Evolutionary conservation across 2,329 filamentous ascomycete species (phyloP).

Genomic region (Pseudogymnoascus sp.): DNA sequence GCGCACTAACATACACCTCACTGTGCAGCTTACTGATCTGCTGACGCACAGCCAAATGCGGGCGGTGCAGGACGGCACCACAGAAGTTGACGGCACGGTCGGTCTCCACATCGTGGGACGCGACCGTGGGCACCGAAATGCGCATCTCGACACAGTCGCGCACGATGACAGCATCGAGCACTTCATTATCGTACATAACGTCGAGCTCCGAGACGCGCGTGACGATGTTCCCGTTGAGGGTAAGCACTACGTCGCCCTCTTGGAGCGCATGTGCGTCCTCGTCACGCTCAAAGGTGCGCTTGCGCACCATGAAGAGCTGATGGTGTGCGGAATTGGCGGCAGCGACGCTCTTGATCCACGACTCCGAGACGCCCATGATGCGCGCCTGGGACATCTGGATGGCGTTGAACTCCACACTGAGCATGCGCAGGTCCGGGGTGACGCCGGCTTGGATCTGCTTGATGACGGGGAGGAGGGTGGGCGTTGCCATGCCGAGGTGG

Average conservation of each 20-base stretch:
- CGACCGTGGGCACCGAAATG: conserved; percentile 74
- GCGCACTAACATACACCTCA: conserved; percentile 89
- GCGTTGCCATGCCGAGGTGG: conserved; percentile 84
- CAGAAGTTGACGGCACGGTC: conserved; percentile 90
- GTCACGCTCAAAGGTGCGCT: conserved; percentile 65
- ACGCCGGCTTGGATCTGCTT: conserved; percentile 74
- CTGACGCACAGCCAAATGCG: conserved; percentile 92
- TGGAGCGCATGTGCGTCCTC: conserved; percentile 60
- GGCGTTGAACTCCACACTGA: conserved; percentile 89
- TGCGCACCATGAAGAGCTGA: conserved; percentile 97
- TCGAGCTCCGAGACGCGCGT: conserved; percentile 90
- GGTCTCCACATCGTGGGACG: conserved; percentile 86
- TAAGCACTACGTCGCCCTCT: conserved; percentile 89
- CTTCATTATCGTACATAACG: conserved; percentile 86
- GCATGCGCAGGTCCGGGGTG: conserved; percentile 75
- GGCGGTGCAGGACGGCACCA: conserved; percentile 84
- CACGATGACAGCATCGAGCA: conserved; percentile 77
- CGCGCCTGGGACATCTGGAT: conserved; percentile 96
- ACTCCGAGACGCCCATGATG: conserved; percentile 93
- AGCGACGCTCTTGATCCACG: conserved; percentile 90
- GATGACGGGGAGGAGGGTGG: conserved; percentile 82
- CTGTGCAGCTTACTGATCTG: conserved; percentile 96
- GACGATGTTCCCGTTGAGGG: conserved; percentile 84
- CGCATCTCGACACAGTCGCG: conserved; percentile 73
- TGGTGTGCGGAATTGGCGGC: conserved; percentile 84